Conservation (phyloP, 306 rosid species). For the Inga oerstediana region DNA sequence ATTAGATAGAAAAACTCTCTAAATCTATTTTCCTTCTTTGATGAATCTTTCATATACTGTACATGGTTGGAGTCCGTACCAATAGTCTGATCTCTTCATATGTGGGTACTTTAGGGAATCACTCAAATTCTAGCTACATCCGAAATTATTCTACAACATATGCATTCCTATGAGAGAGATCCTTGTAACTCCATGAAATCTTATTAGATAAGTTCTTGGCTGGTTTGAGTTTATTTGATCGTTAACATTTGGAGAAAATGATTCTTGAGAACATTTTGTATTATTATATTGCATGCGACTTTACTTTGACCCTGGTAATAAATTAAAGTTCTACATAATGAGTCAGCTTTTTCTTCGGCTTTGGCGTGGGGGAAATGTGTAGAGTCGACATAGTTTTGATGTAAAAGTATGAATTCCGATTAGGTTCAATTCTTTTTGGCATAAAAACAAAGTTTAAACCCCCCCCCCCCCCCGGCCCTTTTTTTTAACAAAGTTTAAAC, state of each 20-base stretch:
- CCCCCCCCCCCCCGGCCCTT: neutral
- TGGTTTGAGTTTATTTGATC: slow-evolving; percentile 15
- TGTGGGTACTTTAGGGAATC: too few species aligned
- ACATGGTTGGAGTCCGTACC: too few species aligned
- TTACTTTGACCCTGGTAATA: slow-evolving; percentile 67
- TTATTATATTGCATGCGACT: slow-evolving; percentile 37
- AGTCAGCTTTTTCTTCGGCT: slow-evolving; percentile 61
- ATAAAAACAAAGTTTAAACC: slow-evolving; percentile 48
- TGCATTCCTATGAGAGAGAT: neutral
- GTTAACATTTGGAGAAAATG: slow-evolving; percentile 31
- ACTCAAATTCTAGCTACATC: too few species aligned
- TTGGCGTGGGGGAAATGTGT: slow-evolving; percentile 47
- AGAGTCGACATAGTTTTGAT: slow-evolving; percentile 41
- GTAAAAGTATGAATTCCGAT: slow-evolving; percentile 34
- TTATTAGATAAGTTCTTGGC: slow-evolving; percentile 11
- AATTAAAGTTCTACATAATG: slow-evolving; percentile 50
- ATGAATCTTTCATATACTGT: too few species aligned
- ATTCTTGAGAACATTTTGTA: neutral
- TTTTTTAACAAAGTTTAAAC: slow-evolving; percentile 37
- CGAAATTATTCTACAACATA: too few species aligned
- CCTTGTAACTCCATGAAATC: neutral
- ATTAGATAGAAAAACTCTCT: too few species aligned
- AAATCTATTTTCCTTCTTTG: too few species aligned
- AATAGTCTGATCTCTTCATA: too few species aligned
- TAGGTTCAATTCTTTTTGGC: slow-evolving; percentile 52